phyloP scores from a whole-genome alignment of 73 alveolate genomes.

The Tetrahymena malaccensis region DNA sequence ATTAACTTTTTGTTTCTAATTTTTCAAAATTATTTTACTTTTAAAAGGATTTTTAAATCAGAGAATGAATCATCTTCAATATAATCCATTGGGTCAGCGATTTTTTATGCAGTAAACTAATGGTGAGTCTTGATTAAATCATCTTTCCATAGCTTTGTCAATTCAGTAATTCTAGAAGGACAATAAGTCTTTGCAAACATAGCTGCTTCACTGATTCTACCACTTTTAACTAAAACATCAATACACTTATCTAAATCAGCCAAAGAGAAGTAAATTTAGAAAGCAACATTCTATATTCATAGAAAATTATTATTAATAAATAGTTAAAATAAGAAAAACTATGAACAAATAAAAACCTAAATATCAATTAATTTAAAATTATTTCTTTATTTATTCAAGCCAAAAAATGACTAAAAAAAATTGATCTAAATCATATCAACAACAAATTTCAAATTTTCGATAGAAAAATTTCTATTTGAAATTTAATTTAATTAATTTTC shows the following conservation, averaged over 20 bases:
- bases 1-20: background rate
- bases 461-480: too few relatives aligned
- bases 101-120: constrained; percentile 8
- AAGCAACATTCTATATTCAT: constrained; percentile 67
- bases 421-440: too few relatives aligned
- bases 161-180: constrained; percentile 69
- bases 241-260: constrained; percentile 67
- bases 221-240: constrained; percentile 55
- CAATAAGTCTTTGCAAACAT: constrained; percentile 88
- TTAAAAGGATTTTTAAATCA: background rate
- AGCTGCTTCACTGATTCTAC: constrained; percentile 92
- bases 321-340: too few relatives aligned
- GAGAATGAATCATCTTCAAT: background rate
- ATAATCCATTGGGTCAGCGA: constrained; percentile 45
- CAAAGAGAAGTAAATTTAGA: constrained; percentile 59
- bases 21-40: background rate
- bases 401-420: too few relatives aligned
- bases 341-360: too few relatives aligned
- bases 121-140: constrained; percentile 45
- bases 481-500: too few relatives aligned
- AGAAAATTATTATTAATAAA: background rate
- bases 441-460: too few relatives aligned
- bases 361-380: too few relatives aligned
- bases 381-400: too few relatives aligned
- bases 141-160: constrained; percentile 75